phyloP scores from a whole-genome alignment of 768 basidiomycete genomes.

The Brasilioporus rufonigricans region DNA sequence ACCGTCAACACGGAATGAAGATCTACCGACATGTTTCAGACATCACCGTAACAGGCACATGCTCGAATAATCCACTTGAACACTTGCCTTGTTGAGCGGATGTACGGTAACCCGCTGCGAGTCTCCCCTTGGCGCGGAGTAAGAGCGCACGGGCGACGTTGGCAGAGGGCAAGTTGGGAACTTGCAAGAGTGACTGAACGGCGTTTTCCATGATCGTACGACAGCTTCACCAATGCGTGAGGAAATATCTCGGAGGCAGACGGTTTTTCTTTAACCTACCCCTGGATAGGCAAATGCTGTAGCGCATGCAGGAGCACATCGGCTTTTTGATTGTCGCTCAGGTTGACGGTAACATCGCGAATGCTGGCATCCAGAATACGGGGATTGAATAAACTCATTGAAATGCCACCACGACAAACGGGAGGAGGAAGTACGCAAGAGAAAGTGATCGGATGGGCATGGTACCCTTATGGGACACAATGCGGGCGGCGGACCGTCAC shows the following conservation, averaged over 20 bases:
- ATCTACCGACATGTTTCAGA: slow-evolving; percentile 40
- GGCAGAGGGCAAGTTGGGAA: slow-evolving; percentile 49
- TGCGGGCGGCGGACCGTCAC: slow-evolving; percentile 17
- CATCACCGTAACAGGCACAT: neutral
- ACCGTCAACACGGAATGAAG: slow-evolving; percentile 60
- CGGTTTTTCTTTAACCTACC: slow-evolving; percentile 39
- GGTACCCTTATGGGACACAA: slow-evolving; percentile 7
- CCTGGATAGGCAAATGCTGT: slow-evolving; percentile 71
- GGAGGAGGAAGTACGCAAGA: neutral
- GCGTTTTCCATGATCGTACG: slow-evolving; percentile 71
- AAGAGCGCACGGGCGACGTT: slow-evolving; percentile 60
- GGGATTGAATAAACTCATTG: slow-evolving; percentile 71
- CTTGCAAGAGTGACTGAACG: slow-evolving; percentile 65
- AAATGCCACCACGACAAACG: neutral
- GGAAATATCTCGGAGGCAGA: slow-evolving; percentile 4
- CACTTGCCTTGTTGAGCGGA: slow-evolving; percentile 63
- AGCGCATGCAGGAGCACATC: slow-evolving; percentile 78
- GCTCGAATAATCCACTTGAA: neutral
- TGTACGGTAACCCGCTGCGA: slow-evolving; percentile 56
- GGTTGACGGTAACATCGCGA: slow-evolving; percentile 57
- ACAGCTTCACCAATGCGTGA: slow-evolving; percentile 32
- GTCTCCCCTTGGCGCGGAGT: slow-evolving; percentile 62
- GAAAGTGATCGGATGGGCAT: neutral
- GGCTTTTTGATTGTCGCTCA: slow-evolving; percentile 65
- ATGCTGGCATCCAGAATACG: slow-evolving; percentile 76